Percentiles rank a stretch among this genome's conserved stretches.
These are phyloP conservation scores for Talaromyces sp. DNA, from an alignment of 2,329 filamentous ascomycete species.

Conservation along the genomic window DNA sequence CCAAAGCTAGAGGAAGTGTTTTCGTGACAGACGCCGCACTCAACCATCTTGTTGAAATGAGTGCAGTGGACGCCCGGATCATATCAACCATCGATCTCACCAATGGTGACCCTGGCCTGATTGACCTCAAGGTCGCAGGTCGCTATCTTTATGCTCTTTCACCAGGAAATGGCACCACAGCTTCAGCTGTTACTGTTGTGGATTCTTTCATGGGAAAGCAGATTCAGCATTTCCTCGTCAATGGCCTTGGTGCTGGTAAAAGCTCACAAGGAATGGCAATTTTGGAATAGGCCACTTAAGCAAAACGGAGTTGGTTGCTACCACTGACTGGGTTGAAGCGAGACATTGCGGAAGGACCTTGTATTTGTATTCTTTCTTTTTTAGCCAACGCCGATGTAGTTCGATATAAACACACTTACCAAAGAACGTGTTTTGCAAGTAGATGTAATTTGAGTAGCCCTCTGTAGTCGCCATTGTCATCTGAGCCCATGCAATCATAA, in stretches of 20 bases:
- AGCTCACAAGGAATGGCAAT: slow-evolving; percentile 40
- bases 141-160: slow-evolving; percentile 59
- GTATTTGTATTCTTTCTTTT: background rate
- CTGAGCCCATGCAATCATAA: background rate
- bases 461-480: background rate
- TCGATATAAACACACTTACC: background rate
- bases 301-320: background rate
- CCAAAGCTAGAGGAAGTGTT: slow-evolving; percentile 48
- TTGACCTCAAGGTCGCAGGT: slow-evolving; percentile 55
- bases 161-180: slow-evolving; percentile 50
- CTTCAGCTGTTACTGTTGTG: slow-evolving; percentile 41
- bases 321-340: background rate
- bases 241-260: slow-evolving; percentile 27
- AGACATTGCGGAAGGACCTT: background rate
- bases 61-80: slow-evolving; percentile 50
- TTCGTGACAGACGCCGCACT: slow-evolving; percentile 59
- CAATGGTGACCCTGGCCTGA: slow-evolving; percentile 54
- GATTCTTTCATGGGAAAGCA: slow-evolving; percentile 38
- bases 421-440: background rate
- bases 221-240: slow-evolving; percentile 41
- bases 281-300: background rate
- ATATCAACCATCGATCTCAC: slow-evolving; percentile 45
- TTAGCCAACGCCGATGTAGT: background rate
- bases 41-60: slow-evolving; percentile 60
- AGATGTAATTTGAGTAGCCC: background rate